Evolutionary conservation across 805 yeast genomes (phyloP), one percentile per base, ranked within the genome.

Genomic region (Scheffersomyces ergatensis): DNA sequence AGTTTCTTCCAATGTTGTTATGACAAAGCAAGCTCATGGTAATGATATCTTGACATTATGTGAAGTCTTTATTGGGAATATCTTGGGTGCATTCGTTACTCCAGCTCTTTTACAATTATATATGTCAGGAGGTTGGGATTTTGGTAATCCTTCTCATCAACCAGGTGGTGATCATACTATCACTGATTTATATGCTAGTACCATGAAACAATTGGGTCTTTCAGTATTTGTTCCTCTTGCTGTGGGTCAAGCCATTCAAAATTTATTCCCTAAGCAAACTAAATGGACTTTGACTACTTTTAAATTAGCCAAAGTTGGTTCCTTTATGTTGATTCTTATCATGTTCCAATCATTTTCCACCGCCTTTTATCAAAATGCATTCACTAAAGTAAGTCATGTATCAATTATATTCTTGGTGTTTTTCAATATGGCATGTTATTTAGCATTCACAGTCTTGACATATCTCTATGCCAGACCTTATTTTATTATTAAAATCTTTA

Each of bases 1-100:
- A 0, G 95, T 89, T 15, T 80, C 90, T 0, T 88, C 96, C 2
- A 89, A 89, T 57, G 96, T 89, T 21, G 90, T 89, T 21, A 89
- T 89, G 96, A 89, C 97, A 5, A 75, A 81, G 39, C 77, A 77
- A 43, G 96, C 97, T 0, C 81, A 83, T 49, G 97, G 96, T 7
- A 87, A 89, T 60, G 90, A 80, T 48, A 63, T 84, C 14, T 63
- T 89, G 39, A 83, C 95, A 15, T 67, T 88, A 5, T 83, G 93
- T 58, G 95, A 88, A 58, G 96, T 89, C 8, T 80, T 89, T 43
- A 74, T 89, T 25, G 96, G 96, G 2, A 89, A 89, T 55, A 55
- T 89, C 36, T 54, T 88, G 33, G 97, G 97, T 2, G 93, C 93
- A 0, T 89, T 89, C 53, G 72, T 89, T 16, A 85, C 96, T 0